Evolutionary conservation across 129 eudicot genomes (phyloP).

Genomic region (Arctium minus): DNA sequence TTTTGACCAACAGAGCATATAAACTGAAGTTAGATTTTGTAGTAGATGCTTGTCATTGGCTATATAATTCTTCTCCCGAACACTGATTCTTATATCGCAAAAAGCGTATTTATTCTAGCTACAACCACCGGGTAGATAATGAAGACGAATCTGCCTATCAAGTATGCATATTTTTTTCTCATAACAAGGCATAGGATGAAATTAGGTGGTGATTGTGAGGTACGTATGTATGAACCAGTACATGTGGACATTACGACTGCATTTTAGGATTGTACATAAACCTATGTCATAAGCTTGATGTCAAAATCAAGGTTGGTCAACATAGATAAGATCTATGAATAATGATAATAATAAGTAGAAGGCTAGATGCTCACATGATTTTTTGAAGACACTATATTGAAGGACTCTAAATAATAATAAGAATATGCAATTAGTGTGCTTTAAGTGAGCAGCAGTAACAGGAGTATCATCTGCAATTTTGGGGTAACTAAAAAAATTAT

Average conservation of each 20-base stretch:
- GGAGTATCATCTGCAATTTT: neutral
- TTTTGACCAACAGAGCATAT: neutral
- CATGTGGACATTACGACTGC: neutral
- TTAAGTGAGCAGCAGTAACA: neutral
- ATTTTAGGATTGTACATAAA: neutral
- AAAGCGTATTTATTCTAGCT: neutral
- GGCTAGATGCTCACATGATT: neutral
- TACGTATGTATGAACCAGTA: neutral
- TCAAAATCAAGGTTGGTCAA: neutral
- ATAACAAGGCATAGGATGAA: neutral
- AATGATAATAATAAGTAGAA: neutral
- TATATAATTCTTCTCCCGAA: neutral
- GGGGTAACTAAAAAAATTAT: neutral
- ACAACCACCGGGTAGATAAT: neutral
- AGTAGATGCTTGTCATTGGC: neutral
- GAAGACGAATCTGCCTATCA: neutral
- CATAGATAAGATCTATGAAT: neutral
- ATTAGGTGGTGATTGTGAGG: neutral
- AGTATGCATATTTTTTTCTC: too few relatives aligned
- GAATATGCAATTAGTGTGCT: neutral
- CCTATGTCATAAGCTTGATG: neutral
- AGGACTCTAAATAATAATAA: too few relatives aligned
- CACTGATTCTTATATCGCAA: neutral
- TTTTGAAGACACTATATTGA: neutral
- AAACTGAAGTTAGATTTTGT: neutral